Conservation (phyloP, 1,284 basidiomycete species). For the Dichomitus squalens region DNA sequence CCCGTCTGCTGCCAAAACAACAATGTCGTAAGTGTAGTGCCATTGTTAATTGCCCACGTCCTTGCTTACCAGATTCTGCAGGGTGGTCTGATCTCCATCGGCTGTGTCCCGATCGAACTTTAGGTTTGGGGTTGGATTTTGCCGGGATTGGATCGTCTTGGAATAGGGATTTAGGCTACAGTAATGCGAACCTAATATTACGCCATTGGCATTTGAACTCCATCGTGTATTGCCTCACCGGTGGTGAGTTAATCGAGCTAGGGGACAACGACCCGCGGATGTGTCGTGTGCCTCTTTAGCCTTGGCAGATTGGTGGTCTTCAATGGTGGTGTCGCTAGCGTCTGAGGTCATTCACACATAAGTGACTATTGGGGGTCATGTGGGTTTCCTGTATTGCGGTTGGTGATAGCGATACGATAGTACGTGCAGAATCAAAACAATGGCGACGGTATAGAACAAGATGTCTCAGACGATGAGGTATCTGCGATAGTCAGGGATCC, state of each 20-base stretch:
- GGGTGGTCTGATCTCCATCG: slow-evolving; percentile 26
- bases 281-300: too few relatives aligned
- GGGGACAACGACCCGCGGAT: too few relatives aligned
- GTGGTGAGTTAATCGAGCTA: too few relatives aligned
- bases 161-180: slow-evolving; percentile 2
- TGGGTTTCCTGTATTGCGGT: background rate
- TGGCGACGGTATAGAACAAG: background rate
- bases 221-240: background rate
- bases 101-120: slow-evolving; percentile 26
- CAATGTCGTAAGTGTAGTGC: slow-evolving; percentile 35
- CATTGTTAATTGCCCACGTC: too few relatives aligned
- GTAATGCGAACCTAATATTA: slow-evolving; percentile 4
- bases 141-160: background rate
- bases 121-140: background rate
- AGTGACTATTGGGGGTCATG: too few relatives aligned
- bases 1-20: slow-evolving; percentile 47
- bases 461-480: background rate
- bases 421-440: background rate
- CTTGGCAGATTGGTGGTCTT: too few relatives aligned
- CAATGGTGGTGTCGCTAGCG: too few relatives aligned
- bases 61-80: background rate
- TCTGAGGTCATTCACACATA: too few relatives aligned
- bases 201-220: background rate
- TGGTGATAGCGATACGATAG: too few relatives aligned
- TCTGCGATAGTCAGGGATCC: slow-evolving; percentile 5